phyloP scores from a whole-genome alignment of 768 basidiomycete genomes.

The Lentinula sp. region DNA sequence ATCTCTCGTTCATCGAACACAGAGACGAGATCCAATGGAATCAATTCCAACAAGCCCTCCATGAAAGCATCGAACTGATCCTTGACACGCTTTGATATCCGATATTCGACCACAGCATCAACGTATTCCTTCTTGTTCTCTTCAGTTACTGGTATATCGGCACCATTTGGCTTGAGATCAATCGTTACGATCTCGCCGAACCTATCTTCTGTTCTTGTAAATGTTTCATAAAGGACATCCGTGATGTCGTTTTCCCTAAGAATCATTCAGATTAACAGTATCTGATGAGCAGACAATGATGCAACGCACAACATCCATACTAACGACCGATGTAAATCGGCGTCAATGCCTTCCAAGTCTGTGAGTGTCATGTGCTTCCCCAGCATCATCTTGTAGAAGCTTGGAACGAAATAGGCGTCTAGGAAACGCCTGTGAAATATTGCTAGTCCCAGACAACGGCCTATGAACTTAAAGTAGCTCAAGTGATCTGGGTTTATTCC shows the following conservation, averaged over 20 bases:
- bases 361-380: conserved; percentile 51
- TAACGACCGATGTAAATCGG: conserved; percentile 62
- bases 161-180: conserved; percentile 61
- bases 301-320: conserved; percentile 67
- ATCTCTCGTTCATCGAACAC: conserved; percentile 91
- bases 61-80: conserved; percentile 85
- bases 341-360: conserved; percentile 68
- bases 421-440: conserved; percentile 76
- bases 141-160: conserved; percentile 57
- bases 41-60: conserved; percentile 78
- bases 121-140: conserved; percentile 78
- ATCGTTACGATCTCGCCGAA: conserved; percentile 69
- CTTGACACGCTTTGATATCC: conserved; percentile 74
- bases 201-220: conserved; percentile 64
- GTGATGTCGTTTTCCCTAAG: conserved; percentile 71
- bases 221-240: conserved; percentile 67
- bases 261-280: not conserved
- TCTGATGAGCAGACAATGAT: not conserved
- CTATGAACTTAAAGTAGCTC: conserved; percentile 80
- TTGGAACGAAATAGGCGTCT: conserved; percentile 74
- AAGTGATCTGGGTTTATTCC: conserved; percentile 73
- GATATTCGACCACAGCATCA: conserved; percentile 72
- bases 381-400: conserved; percentile 77
- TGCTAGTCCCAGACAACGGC: conserved; percentile 65
- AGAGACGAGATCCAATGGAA: conserved; percentile 77